Base-by-base conservation (phyloP, 2,329 filamentous ascomycete species). In the Epichloe festucae region DNA sequence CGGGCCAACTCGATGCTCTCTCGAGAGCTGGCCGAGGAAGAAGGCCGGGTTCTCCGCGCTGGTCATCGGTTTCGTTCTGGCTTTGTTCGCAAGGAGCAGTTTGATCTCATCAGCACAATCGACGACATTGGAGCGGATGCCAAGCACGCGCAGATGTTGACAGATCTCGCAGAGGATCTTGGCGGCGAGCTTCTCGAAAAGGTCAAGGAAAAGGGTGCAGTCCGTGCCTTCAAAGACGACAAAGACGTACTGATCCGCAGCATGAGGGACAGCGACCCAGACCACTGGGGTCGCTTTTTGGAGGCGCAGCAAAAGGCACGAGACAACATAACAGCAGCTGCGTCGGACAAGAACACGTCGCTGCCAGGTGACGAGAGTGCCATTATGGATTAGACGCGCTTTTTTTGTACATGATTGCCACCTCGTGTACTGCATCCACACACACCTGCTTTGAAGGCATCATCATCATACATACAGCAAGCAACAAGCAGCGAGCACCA, bases 241-340 rank as follows among this genome's bases (percentile, higher is more conserved):
- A 71, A 69, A 52, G 73, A 76, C 15, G 62, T 75, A 49, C 70
- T 82, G 19, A 63, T 75, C 41, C 67, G 69, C 54, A 60, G 65
- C 48, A 61, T 83, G 56, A 72, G 78, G 17, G 78, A 78, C 5
- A 74, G 76, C 31, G 86, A 89, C 56, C 80, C 82, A 0, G 78
- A 81, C 55, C 75, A 85, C 63, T 79, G 86, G 76, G 75, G 77
- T 48, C 67, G 69, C 7, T 79, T 89, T 60, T 73, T 77, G 23
- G 79, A 84, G 65, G 71, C 75, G 39, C 80, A 82, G 66, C 70
- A 77, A 59, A 80, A 80, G 65, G 76, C 78, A 5, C 68, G 73
- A 52, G 75, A 73, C 11, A 81, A 81, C 57, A 71, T 76, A 19
- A 68, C 59, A 27, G 61, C 67, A 43, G 58, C 63, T 6, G 51